phyloP scores from a whole-genome alignment of 495 filamentous ascomycete species.

The Xylaria bambusicola region DNA sequence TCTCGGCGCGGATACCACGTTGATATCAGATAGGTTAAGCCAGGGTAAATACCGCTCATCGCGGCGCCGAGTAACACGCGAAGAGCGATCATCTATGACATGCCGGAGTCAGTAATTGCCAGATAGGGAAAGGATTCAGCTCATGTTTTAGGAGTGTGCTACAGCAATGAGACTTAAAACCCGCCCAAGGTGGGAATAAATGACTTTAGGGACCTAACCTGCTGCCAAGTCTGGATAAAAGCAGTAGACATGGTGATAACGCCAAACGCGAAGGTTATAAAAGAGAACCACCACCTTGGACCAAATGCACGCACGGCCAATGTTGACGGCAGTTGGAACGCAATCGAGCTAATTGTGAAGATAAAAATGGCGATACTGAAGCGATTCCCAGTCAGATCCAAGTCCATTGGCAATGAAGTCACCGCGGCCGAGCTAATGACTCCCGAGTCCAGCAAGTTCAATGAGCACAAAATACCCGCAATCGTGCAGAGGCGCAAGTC shows the following conservation, averaged over 20 bases:
- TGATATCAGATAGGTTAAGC: slow-evolving; percentile 68
- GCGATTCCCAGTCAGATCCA: slow-evolving; percentile 64
- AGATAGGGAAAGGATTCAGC: too few species aligned
- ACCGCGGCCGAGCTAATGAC: slow-evolving; percentile 77
- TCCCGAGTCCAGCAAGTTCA: slow-evolving; percentile 74
- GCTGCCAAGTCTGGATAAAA: slow-evolving; percentile 67
- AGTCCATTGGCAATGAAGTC: slow-evolving; percentile 69
- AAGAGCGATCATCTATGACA: slow-evolving; percentile 75
- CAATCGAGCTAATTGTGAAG: slow-evolving; percentile 73
- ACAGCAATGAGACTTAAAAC: too few species aligned
- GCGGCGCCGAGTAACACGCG: slow-evolving; percentile 70
- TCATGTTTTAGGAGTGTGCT: too few species aligned
- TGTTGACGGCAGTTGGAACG: slow-evolving; percentile 74
- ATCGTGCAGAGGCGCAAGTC: slow-evolving; percentile 76
- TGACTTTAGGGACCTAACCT: too few species aligned
- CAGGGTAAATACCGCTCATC: slow-evolving; percentile 72
- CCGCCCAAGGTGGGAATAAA: too few species aligned
- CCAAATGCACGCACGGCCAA: slow-evolving; percentile 68
- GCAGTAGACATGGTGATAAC: slow-evolving; percentile 73
- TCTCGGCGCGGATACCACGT: slow-evolving; percentile 73
- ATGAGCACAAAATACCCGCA: slow-evolving; percentile 69
- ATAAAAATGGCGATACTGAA: slow-evolving; percentile 78
- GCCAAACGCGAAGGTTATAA: slow-evolving; percentile 69
- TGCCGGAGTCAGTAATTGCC: too few species aligned
- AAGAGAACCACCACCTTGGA: slow-evolving; percentile 67